Evolutionary conservation across 2,329 filamentous ascomycete species (phyloP).

Genomic region (Scytalidium sp.): DNA sequence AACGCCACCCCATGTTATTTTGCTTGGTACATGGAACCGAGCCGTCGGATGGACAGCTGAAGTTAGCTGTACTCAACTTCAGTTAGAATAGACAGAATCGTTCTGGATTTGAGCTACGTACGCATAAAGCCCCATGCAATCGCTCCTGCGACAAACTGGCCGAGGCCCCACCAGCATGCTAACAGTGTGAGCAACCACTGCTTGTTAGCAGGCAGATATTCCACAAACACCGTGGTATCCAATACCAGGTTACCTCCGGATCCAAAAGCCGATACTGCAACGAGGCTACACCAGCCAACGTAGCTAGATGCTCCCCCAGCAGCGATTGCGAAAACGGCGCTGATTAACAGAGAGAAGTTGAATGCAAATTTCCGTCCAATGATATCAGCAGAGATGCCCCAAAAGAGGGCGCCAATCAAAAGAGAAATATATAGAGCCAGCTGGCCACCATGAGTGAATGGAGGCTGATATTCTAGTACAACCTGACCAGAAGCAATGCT

Average conservation of each 20-base stretch:
- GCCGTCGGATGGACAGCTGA: slow-evolving; percentile 40
- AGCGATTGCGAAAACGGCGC: slow-evolving; percentile 56
- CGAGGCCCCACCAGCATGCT: slow-evolving; percentile 48
- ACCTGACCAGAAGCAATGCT: slow-evolving; percentile 47
- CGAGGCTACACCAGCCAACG: slow-evolving; percentile 36
- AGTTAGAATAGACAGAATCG: background rate
- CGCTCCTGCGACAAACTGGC: slow-evolving; percentile 25
- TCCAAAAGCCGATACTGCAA: slow-evolving; percentile 59
- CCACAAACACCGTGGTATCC: slow-evolving; percentile 46
- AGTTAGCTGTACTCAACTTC: slow-evolving; percentile 26
- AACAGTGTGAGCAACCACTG: slow-evolving; percentile 63
- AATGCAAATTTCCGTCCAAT: slow-evolving; percentile 66
- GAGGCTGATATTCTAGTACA: background rate
- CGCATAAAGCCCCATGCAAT: slow-evolving; percentile 24
- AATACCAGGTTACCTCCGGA: slow-evolving; percentile 57
- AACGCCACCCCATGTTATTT: slow-evolving; percentile 56
- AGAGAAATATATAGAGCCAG: slow-evolving; percentile 36
- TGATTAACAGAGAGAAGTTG: slow-evolving; percentile 63
- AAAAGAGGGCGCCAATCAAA: slow-evolving; percentile 58
- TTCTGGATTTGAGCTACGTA: slow-evolving; percentile 3
- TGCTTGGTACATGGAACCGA: slow-evolving; percentile 42
- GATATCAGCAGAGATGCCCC: slow-evolving; percentile 63
- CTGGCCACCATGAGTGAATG: background rate
- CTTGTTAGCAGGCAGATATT: slow-evolving; percentile 51
- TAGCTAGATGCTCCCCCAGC: slow-evolving; percentile 56